Evolutionary conservation across 139 green algal genomes (phyloP).

Genomic region (Chara braunii): DNA sequence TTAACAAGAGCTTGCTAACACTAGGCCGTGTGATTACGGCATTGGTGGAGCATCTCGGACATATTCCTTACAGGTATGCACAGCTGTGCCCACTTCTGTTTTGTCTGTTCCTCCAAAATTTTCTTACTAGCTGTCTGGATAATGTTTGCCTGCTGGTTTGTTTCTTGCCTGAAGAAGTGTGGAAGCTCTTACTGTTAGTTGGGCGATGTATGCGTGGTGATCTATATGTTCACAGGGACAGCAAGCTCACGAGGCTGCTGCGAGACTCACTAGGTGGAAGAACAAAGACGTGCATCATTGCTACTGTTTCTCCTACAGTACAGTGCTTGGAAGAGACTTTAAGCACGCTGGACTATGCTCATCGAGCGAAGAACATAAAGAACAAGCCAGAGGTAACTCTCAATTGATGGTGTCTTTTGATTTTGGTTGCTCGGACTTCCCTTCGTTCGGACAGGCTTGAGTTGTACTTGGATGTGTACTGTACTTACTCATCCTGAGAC

Average conservation of each 20-base stretch:
- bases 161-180: no score
- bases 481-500: no score
- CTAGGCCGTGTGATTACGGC: slow-evolving; percentile 94
- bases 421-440: no score
- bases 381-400: slow-evolving; percentile 81
- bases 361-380: slow-evolving; percentile 96
- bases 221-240: slow-evolving; percentile 80
- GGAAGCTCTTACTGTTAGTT: no score
- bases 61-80: slow-evolving; percentile 49
- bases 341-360: slow-evolving; percentile 92
- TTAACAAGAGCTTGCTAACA: slow-evolving; percentile 94
- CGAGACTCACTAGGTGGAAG: slow-evolving; percentile 80
- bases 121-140: no score
- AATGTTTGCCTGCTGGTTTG: no score
- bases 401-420: no score
- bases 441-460: no score
- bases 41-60: slow-evolving; percentile 65
- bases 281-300: slow-evolving; percentile 96
- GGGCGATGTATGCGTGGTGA: no score
- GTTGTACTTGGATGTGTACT: no score
- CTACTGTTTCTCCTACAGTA: slow-evolving; percentile 87
- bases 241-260: slow-evolving; percentile 94
- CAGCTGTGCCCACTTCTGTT: no score
- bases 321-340: slow-evolving; percentile 87
- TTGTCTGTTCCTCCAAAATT: no score